Base-by-base conservation (phyloP, 495 filamentous ascomycete genomes). In the Lasiosphaeriaceae sp. region DNA sequence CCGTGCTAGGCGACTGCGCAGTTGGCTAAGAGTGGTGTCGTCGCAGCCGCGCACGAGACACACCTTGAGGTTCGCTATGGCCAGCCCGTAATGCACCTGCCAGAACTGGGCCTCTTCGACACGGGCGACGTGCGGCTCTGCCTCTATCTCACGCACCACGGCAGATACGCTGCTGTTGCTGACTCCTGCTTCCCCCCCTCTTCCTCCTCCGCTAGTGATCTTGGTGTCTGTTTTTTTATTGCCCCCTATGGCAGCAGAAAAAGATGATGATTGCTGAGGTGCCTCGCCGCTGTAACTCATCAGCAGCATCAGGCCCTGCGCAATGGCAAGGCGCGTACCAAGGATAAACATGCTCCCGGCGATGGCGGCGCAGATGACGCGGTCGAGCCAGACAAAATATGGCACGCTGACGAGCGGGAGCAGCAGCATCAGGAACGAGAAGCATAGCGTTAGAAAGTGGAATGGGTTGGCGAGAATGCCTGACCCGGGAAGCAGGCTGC, bases 71-170 rank as follows among this genome's bases (percentile, higher is more conserved):
- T 93, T 96, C 12, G 94, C 94, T 88, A 96, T 96, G 66, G 89
- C 94, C 39, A 97, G 77, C 2, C 94, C 92, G 68, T 97, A 96
- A 71, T 98, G 94, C 19, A 97, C 95, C 76, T 98, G 94, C 94
- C 94, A 98, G 74, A 98, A 96, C 64, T 88, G 81, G 1, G 91
- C 92, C 66, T 96, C 93, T 52, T 95, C 89, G 50, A 98, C 83
- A 1, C 78, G 79, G 31, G 80, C 83, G 8, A 98, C 84, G 29
- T 80, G 79, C 8, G 86, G 85, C 53, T 96, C 92, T 7, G 83
- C 79, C 67, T 89, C 86, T 55, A 98, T 92, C 68, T 93, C 92
- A 24, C 81, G 81, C 54, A 98, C 75, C 2, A 96, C 88, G 45
- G 88, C 87, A 0, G 79, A 77, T 0, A 97, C 88, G 9, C 83